These are phyloP conservation scores for Xylogone sp. DNA, from an alignment of 2,329 filamentous ascomycete species.

Conservation along the genomic window DNA sequence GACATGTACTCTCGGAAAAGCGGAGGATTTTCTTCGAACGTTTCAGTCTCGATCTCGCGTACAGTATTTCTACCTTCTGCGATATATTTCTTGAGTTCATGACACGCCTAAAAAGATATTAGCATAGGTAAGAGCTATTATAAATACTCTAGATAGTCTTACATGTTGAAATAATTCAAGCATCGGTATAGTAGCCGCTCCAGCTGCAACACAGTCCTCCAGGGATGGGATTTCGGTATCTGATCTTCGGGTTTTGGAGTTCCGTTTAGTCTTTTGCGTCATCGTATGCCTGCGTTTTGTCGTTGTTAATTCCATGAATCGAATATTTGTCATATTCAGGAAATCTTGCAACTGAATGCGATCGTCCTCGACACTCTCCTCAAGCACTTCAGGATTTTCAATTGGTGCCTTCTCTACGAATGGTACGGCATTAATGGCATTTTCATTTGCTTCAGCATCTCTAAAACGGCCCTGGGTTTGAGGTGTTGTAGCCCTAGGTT, in stretches of 20 bases:
- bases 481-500: slow-evolving; percentile 49
- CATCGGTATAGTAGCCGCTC: slow-evolving; percentile 87
- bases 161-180: slow-evolving; percentile 91
- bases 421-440: slow-evolving; percentile 36
- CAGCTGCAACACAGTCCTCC: slow-evolving; percentile 79
- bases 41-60: slow-evolving; percentile 84
- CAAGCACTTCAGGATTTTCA: slow-evolving; percentile 42
- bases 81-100: slow-evolving; percentile 95
- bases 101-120: slow-evolving; percentile 59
- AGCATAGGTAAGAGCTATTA: slow-evolving; percentile 16
- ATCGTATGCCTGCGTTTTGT: slow-evolving; percentile 88
- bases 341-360: slow-evolving; percentile 87
- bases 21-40: slow-evolving; percentile 83
- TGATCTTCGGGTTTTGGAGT: slow-evolving; percentile 26
- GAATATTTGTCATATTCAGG: slow-evolving; percentile 90
- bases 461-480: slow-evolving; percentile 52
- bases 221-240: slow-evolving; percentile 49
- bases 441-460: slow-evolving; percentile 38
- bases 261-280: slow-evolving; percentile 45
- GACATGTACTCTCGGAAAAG: slow-evolving; percentile 90
- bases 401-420: slow-evolving; percentile 38
- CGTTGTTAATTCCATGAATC: slow-evolving; percentile 98
- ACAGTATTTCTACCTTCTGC: slow-evolving; percentile 88
- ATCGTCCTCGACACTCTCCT: slow-evolving; percentile 39
- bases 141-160: slow-evolving; percentile 29